Conservation (phyloP, 495 filamentous ascomycete species). For the Chaetomidium leptoderma region DNA sequence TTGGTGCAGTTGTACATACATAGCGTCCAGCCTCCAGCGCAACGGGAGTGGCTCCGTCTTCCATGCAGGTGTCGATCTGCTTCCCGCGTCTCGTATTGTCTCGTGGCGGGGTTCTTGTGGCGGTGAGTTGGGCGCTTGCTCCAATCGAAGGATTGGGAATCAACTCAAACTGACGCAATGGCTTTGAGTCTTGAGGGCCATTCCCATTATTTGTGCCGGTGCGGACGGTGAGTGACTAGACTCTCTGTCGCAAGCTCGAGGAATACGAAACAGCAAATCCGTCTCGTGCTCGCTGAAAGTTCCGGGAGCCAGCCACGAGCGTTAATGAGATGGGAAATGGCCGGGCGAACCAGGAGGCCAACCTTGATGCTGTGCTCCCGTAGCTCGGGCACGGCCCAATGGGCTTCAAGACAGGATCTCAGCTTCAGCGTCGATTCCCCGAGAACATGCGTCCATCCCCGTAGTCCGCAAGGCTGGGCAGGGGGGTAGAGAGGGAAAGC, state of each 20-base stretch:
- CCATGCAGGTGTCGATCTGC: slow-evolving; percentile 4
- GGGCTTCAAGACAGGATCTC: neutral
- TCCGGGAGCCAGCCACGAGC: neutral
- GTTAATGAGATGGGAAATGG: neutral
- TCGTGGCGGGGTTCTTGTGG: slow-evolving; percentile 5
- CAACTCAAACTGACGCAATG: slow-evolving; percentile 3
- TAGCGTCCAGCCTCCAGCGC: neutral
- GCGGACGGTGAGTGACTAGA: too few relatives aligned
- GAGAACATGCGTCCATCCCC: slow-evolving; percentile 7
- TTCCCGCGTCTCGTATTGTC: neutral
- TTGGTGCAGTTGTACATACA: too few relatives aligned
- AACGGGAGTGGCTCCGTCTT: slow-evolving; percentile 3
- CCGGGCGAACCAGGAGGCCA: slow-evolving; percentile 3
- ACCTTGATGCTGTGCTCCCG: slow-evolving; percentile 1
- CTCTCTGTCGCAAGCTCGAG: too few relatives aligned
- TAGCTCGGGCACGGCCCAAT: slow-evolving; percentile 8
- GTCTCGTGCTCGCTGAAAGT: neutral
- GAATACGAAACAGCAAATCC: too few relatives aligned
- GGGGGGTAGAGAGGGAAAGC: neutral
- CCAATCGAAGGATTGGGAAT: neutral
- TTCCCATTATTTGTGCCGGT: too few relatives aligned
- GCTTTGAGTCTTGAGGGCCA: too few relatives aligned
- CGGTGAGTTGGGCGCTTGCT: neutral
- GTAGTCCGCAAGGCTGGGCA: neutral
- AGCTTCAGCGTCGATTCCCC: slow-evolving; percentile 1